These are phyloP conservation scores for Aspergillus brasiliensis DNA, from an alignment of 2,329 filamentous ascomycete species.

Conservation along the genomic window DNA sequence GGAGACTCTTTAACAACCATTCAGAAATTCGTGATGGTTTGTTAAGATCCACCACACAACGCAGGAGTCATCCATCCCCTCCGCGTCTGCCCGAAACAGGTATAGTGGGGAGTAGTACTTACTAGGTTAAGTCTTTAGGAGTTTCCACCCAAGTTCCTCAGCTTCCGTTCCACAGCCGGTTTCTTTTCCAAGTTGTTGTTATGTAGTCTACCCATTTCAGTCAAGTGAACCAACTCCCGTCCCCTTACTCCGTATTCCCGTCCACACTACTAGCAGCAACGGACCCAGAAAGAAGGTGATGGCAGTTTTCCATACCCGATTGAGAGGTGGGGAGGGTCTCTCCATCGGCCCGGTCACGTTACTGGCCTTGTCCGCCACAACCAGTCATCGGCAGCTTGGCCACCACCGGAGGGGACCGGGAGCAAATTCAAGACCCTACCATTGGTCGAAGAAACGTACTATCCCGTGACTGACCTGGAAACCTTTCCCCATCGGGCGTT, in stretches of 20 bases:
- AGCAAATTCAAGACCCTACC: slow-evolving; percentile 5
- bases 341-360: slow-evolving; percentile 32
- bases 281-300: neutral
- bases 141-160: slow-evolving; percentile 12
- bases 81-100: neutral
- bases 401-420: slow-evolving; percentile 4
- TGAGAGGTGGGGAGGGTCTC: neutral
- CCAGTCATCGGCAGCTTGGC: slow-evolving; percentile 7
- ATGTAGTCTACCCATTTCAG: too few relatives aligned
- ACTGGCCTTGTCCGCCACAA: slow-evolving; percentile 16
- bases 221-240: too few relatives aligned
- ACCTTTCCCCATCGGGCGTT: neutral
- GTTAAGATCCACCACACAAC: neutral
- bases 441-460: slow-evolving; percentile 4
- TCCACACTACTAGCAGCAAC: neutral
- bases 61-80: slow-evolving; percentile 1
- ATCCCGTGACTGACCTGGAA: neutral
- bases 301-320: slow-evolving; percentile 9
- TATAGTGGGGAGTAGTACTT: neutral
- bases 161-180: neutral
- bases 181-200: too few relatives aligned
- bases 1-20: slow-evolving; percentile 2
- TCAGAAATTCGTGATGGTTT: neutral
- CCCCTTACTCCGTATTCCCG: neutral
- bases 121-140: neutral